Percentiles rank a stretch among this genome's conserved stretches.
These are phyloP conservation scores for Daedalea quercina DNA, from an alignment of 768 basidiomycete genomes.

Conservation along the genomic window DNA sequence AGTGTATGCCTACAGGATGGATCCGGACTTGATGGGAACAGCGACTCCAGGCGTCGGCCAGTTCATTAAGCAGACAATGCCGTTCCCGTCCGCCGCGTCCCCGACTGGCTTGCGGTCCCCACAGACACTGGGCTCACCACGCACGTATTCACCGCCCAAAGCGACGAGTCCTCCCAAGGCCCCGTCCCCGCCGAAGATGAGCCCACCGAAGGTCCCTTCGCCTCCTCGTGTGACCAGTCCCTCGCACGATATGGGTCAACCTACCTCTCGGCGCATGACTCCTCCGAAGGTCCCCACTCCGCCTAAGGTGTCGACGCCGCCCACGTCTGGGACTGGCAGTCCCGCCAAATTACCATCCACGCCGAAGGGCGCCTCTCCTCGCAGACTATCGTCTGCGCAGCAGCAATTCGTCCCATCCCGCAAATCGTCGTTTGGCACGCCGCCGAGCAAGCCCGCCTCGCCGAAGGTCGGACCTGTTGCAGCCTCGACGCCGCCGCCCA, in stretches of 20 bases:
- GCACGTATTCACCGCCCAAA: conserved; percentile 21
- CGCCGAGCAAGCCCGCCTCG: conserved; percentile 13
- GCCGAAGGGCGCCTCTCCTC: conserved; percentile 6
- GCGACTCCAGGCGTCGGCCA: conserved; percentile 15
- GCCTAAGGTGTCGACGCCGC: conserved; percentile 12
- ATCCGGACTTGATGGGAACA: conserved; percentile 16
- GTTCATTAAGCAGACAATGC: conserved; percentile 10
- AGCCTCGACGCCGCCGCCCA: conserved; percentile 7
- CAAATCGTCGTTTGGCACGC: conserved; percentile 5
- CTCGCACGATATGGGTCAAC: too few species aligned
- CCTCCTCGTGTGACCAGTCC: conserved; percentile 12
- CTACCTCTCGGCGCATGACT: too few species aligned
- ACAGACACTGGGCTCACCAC: conserved; percentile 21
- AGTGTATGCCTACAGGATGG: conserved; percentile 16
- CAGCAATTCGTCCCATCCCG: conserved; percentile 6
- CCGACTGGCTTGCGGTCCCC: conserved; percentile 22
- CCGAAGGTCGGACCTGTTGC: conserved; percentile 15
- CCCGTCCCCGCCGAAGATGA: conserved; percentile 14
- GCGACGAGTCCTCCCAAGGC: conserved; percentile 7
- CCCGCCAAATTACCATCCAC: conserved; percentile 14
- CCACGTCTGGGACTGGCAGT: conserved; percentile 5
- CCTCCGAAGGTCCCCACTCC: conserved; percentile 13
- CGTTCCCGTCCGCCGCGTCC: conserved; percentile 23
- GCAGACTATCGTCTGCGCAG: conserved; percentile 6
- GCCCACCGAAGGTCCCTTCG: conserved; percentile 6